Evolutionary conservation across 257 asterid species (phyloP).

Genomic region (Fraxinus americana): DNA sequence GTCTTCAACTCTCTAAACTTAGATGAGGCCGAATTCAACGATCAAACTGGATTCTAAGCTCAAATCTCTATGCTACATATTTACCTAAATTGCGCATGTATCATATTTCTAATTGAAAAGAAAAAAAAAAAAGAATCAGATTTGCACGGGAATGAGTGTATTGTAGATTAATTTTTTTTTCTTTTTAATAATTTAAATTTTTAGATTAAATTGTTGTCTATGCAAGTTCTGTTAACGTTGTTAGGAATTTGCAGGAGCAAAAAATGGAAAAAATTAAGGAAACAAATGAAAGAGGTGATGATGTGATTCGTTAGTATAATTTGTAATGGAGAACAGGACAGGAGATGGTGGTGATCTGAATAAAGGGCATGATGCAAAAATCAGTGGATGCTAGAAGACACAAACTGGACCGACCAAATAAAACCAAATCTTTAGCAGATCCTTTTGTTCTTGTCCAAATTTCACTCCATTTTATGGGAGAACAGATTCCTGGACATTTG

Average conservation of each 20-base stretch:
- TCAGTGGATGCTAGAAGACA: slow-evolving; percentile 21
- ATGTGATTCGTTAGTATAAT: neutral
- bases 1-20: no score
- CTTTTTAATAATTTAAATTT: no score
- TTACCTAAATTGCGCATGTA: no score
- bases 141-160: no score
- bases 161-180: no score
- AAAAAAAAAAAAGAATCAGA: no score
- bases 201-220: no score
- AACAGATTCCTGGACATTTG: slow-evolving; percentile 20
- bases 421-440: slow-evolving; percentile 34
- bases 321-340: neutral
- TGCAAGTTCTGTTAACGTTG: slow-evolving; percentile 18
- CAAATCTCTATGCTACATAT: no score
- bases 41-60: no score
- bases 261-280: slow-evolving; percentile 3
- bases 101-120: no score
- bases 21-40: neutral
- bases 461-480: slow-evolving; percentile 21
- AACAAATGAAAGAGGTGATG: neutral
- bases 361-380: slow-evolving; percentile 22
- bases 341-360: neutral
- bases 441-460: slow-evolving; percentile 30
- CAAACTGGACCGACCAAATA: slow-evolving; percentile 30
- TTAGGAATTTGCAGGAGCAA: slow-evolving; percentile 22